Evolutionary conservation across 2,329 filamentous ascomycete genomes (phyloP), one percentile per base, ranked within the genome.

Genomic region (Claviceps sp.): DNA sequence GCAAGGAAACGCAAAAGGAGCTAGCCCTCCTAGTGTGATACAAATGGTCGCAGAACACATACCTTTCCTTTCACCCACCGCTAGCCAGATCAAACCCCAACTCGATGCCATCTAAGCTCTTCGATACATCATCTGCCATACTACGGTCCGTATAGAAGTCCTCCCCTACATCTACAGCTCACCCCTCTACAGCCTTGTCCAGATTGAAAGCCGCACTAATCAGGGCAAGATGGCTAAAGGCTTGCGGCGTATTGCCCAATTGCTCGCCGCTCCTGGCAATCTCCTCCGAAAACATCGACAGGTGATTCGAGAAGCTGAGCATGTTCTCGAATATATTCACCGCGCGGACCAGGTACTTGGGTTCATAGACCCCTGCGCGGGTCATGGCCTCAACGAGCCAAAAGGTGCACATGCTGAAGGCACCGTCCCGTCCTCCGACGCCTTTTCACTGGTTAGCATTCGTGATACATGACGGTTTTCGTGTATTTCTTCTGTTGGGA

Each of bases 391-490:
- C 86, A 13, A 89, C 84, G 0, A 89, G 77, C 86, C 86, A 89
- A 64, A 89, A 89, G 0, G 85, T 89, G 62, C 85, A 88, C 84
- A 89, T 89, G 61, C 77, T 82, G 62, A 89, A 89, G 19, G 85
- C 84, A 22, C 86, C 86, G 66, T 89, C 85, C 50, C 77, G 74
- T 17, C 85, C 85, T 40, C 84, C 84, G 8, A 89, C 83, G 34
- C 84, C 83, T 85, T 57, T 22, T 37, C 7, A 6, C 10, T 22
- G 8, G 19, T 10, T 10, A 42, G 11, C 3, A 11, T 19, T 42
- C 10, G 41, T 24, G 4, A 43, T 17, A 3, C 14, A 41, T 41
- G 7, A 41, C 10, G 2, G 14, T 40, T 40, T n/a, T 40, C n/a
- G 7, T 19, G 22, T 24, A 5, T 43, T 17, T 5, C 11, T 10